Evolutionary conservation across 257 asterid species (phyloP).

Genomic region (Solanum paucissectum): DNA sequence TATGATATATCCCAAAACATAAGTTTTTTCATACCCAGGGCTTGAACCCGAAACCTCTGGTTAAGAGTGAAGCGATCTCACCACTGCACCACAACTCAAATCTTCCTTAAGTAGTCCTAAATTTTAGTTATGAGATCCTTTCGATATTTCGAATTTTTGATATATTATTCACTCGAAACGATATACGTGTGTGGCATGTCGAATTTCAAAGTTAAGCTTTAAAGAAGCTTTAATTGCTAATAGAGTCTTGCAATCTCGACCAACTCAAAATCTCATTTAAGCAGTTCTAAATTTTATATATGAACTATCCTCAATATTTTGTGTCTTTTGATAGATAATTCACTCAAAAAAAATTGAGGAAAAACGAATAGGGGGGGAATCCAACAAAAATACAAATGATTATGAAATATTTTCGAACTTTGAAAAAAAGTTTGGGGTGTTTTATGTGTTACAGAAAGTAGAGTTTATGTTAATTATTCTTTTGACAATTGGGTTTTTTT

Average conservation of each 20-base stretch:
- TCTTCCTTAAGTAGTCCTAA: not conserved
- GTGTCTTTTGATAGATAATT: too few relatives aligned
- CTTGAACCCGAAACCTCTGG: too few relatives aligned
- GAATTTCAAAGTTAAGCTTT: too few relatives aligned
- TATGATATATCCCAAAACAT: too few relatives aligned
- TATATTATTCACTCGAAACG: too few relatives aligned
- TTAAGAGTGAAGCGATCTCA: too few relatives aligned
- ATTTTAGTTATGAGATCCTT: not conserved
- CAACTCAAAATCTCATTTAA: too few relatives aligned
- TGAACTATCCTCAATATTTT: not conserved
- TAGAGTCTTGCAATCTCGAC: too few relatives aligned
- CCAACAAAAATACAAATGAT: not conserved
- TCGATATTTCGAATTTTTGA: too few relatives aligned
- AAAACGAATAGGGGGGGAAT: too few relatives aligned
- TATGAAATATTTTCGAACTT: not conserved
- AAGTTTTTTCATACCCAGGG: too few relatives aligned
- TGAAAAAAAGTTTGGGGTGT: not conserved
- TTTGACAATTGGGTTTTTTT: not conserved
- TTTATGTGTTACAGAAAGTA: not conserved
- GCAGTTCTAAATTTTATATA: too few relatives aligned
- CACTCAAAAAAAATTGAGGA: not conserved
- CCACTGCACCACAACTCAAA: not conserved
- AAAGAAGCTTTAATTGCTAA: not conserved
- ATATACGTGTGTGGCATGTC: rapidly evolving
- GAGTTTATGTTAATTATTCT: not conserved